These are phyloP conservation scores for Erythrophleum ivorense DNA, from an alignment of 331 rosid species.

Conservation along the genomic window DNA sequence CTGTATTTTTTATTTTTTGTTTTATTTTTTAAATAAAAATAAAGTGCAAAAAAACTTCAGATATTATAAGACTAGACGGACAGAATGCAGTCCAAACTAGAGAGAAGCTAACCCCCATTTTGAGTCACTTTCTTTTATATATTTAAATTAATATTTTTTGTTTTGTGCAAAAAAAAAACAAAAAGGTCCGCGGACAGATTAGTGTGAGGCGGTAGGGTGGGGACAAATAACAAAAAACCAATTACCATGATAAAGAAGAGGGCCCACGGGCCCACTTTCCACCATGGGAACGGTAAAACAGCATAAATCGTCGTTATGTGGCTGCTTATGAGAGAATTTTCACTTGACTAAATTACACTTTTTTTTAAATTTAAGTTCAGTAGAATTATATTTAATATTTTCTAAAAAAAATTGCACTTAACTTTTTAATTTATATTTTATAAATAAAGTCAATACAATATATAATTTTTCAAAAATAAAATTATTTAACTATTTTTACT, in stretches of 20 bases:
- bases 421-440: too few relatives aligned
- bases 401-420: too few relatives aligned
- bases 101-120: too few relatives aligned
- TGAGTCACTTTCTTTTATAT: too few relatives aligned
- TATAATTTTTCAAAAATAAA: not conserved
- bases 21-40: not conserved
- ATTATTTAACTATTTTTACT: not conserved
- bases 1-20: not conserved
- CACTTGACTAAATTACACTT: not conserved
- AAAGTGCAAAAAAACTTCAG: too few relatives aligned
- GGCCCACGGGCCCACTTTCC: slow-evolving; percentile 12
- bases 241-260: not conserved
- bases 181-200: not conserved
- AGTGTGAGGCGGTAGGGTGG: slow-evolving; percentile 15
- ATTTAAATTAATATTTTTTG: not conserved
- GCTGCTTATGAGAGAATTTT: not conserved
- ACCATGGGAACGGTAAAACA: slow-evolving; percentile 1
- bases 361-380: not conserved
- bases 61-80: too few relatives aligned
- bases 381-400: too few relatives aligned
- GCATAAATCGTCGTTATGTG: not conserved
- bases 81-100: too few relatives aligned
- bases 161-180: not conserved
- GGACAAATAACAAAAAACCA: slow-evolving; percentile 21
- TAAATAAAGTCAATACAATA: not conserved